Conservation (phyloP, 345 rosid species). For the Anacardium occidentale region DNA sequence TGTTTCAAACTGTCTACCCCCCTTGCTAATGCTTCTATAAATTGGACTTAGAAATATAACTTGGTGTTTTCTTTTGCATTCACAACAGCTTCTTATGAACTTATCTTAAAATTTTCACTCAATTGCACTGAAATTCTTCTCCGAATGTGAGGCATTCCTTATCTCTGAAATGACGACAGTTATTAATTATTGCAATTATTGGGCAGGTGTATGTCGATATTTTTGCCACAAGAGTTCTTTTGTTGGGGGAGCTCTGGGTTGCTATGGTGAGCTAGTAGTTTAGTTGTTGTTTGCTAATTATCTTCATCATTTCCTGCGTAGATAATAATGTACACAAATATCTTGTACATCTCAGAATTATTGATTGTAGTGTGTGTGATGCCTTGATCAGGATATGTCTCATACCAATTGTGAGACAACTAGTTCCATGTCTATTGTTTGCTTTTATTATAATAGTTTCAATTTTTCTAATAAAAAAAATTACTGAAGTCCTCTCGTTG, state of each 20-base stretch:
- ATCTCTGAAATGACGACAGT: too few relatives aligned
- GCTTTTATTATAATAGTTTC: too few relatives aligned
- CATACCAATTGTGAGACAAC: too few relatives aligned
- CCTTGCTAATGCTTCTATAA: background rate
- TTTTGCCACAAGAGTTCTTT: slow-evolving; percentile 30
- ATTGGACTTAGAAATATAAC: background rate
- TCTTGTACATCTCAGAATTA: background rate
- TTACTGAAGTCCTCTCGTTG: background rate
- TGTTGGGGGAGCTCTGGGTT: slow-evolving; percentile 43
- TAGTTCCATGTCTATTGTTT: too few relatives aligned
- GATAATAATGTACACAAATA: background rate
- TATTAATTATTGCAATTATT: background rate
- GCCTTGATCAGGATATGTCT: too few relatives aligned
- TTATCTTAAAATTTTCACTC: background rate
- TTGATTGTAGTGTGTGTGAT: too few relatives aligned
- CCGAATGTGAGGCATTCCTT: too few relatives aligned
- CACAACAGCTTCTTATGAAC: background rate
- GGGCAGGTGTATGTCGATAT: slow-evolving; percentile 33
- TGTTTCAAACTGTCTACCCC: background rate
- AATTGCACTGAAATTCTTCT: too few relatives aligned
- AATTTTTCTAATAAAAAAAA: too few relatives aligned
- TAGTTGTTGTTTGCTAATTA: background rate
- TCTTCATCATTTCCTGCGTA: background rate
- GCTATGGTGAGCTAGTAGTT: slow-evolving; percentile 33
- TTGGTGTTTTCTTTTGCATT: background rate